Conservation (phyloP, 2,329 filamentous ascomycete genomes). For the Claviceps sp. region DNA sequence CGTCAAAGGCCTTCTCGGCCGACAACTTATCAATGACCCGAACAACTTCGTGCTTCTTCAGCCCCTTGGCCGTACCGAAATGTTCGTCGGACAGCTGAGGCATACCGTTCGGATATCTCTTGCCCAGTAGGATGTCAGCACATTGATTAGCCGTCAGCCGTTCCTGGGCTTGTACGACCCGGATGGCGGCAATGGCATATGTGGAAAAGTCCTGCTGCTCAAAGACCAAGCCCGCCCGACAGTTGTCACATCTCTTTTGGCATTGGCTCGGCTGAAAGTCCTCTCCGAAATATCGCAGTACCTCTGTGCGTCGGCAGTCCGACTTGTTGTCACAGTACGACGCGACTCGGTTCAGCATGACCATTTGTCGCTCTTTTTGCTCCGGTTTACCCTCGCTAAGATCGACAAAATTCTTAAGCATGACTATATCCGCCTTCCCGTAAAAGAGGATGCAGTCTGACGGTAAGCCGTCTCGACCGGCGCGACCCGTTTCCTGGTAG, state of each 20-base stretch:
- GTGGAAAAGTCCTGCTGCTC: slow-evolving; percentile 65
- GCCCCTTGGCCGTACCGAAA: slow-evolving; percentile 53
- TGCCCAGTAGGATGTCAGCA: slow-evolving; percentile 71
- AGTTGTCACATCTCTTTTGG: slow-evolving; percentile 74
- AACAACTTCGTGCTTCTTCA: slow-evolving; percentile 67
- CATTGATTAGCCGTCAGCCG: slow-evolving; percentile 65
- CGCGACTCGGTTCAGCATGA: slow-evolving; percentile 75
- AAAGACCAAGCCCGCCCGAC: slow-evolving; percentile 57
- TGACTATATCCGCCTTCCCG: slow-evolving; percentile 60
- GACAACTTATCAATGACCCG: slow-evolving; percentile 70
- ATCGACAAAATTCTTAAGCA: slow-evolving; percentile 68
- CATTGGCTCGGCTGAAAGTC: slow-evolving; percentile 61
- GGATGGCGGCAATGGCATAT: slow-evolving; percentile 57
- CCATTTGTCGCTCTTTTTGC: slow-evolving; percentile 71
- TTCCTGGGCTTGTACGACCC: slow-evolving; percentile 47
- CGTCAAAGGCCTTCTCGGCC: slow-evolving; percentile 57
- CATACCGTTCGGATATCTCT: slow-evolving; percentile 44
- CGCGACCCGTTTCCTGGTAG: slow-evolving; percentile 94
- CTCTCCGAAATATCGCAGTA: slow-evolving; percentile 92
- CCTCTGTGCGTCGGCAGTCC: slow-evolving; percentile 77
- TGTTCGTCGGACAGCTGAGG: slow-evolving; percentile 40
- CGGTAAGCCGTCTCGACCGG: slow-evolving; percentile 75
- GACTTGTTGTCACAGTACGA: slow-evolving; percentile 81
- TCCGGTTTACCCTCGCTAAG: slow-evolving; percentile 62
- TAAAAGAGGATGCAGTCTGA: slow-evolving; percentile 91